Base-by-base conservation (phyloP, 2,329 filamentous ascomycete genomes). In the Apiospora arundinis region DNA sequence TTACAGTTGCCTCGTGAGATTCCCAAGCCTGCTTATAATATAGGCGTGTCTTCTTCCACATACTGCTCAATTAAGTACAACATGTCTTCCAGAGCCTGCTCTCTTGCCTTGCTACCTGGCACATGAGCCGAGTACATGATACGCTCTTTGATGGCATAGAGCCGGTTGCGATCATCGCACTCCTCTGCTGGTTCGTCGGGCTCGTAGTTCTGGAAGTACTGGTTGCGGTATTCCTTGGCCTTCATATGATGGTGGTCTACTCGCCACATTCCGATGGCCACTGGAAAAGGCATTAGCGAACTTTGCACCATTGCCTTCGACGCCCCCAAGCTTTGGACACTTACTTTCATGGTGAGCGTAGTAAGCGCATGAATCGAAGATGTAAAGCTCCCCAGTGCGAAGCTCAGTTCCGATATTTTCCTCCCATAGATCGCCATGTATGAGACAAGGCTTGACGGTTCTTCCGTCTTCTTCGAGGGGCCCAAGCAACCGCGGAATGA, bases 341-440 rank as follows among this genome's bases (percentile, higher is more conserved):
- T 0, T 75, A 69, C 72, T 77, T 52, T 76, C 76, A 25, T 76
- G 72, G 68, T 76, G 76, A 5, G 74, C 76, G 52, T 77, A 77
- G 60, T 77, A 77, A 2, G 70, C 69, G 21, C 73, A 70, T 0
- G 72, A 72, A 60, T 75, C 74, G 28, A 73, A 77, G 16, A 76
- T 76, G 37, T 70, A 74, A 0, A 74, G 67, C 4, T 76, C 69
- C 2, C 72, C 74, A 0, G 74, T 77, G 0, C 71, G n/a, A 16
- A n/a, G 49, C 37, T 76, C 71, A 4, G 72, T 74, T 6, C 74
- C 73, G 45, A 76, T 73, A 40, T 75, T 77, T 25, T 71, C 72
- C 28, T 76, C 74, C 74, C 74, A 76, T 11, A 77, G 72, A 21
- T 77, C 74, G 0, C 74, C 75, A 21, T 77, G 75, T 67, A 77